A percentile compares a stretch with the other conserved stretches of the same genome.
phyloP scores from a whole-genome alignment of 2,329 filamentous ascomycete genomes.

The Penicillium sp. region DNA sequence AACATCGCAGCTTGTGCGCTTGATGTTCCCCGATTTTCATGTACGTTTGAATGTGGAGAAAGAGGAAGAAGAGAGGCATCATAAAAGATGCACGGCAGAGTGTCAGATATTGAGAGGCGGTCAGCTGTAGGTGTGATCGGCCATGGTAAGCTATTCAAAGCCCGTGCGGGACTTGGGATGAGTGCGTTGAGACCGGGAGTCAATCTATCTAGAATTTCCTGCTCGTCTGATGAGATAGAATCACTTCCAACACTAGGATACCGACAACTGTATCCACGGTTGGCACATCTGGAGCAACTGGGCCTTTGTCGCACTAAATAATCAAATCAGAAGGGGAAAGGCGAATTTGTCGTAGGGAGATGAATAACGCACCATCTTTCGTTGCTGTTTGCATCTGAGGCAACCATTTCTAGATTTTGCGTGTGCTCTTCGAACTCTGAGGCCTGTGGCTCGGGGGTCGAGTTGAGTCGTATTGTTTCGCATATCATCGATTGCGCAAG shows the following conservation, averaged over 20 bases:
- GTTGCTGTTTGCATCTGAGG: conserved; percentile 36
- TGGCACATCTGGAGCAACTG: neutral
- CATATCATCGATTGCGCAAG: neutral
- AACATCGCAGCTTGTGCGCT: neutral
- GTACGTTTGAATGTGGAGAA: neutral
- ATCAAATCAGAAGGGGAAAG: neutral
- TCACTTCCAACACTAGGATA: neutral
- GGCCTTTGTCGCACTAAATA: neutral
- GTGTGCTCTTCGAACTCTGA: conserved; percentile 27
- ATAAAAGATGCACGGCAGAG: neutral
- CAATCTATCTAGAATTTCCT: neutral
- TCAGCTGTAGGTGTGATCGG: neutral
- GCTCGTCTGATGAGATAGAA: neutral
- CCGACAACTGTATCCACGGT: neutral
- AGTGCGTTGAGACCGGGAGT: neutral
- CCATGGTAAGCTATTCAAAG: neutral
- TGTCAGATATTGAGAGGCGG: neutral
- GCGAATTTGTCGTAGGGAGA: too few species aligned
- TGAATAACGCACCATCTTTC: conserved; percentile 34
- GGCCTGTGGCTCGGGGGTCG: conserved; percentile 1
- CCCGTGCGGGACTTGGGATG: neutral
- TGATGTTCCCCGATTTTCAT: neutral
- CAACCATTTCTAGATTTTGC: conserved; percentile 40
- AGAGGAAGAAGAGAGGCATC: neutral
- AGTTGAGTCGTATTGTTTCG: neutral